phyloP scores from a whole-genome alignment of 2,329 filamentous ascomycete species.

The Cadophora gregata region DNA sequence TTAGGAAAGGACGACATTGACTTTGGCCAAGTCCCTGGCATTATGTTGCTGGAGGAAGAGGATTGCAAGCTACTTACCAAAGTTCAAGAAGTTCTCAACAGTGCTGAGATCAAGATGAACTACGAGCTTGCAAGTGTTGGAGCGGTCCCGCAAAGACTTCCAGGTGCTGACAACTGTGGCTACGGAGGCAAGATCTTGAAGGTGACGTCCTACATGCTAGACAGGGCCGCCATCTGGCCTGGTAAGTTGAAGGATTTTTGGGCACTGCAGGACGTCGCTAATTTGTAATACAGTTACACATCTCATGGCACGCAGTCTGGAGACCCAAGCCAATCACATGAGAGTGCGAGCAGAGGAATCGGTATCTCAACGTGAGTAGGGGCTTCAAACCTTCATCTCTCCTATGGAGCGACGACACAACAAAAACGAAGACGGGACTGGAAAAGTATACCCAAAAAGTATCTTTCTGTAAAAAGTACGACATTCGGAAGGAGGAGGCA shows the following conservation, averaged over 20 bases:
- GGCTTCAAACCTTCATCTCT: not conserved
- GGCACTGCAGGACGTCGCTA: not conserved
- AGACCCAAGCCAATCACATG: slow-evolving; percentile 68
- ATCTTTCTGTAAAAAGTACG: slow-evolving; percentile 27
- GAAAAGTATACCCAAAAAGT: slow-evolving; percentile 20
- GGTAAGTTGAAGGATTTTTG: slow-evolving; percentile 58
- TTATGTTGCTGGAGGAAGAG: slow-evolving; percentile 91
- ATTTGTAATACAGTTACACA: slow-evolving; percentile 61
- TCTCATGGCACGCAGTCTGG: slow-evolving; percentile 69
- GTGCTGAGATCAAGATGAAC: slow-evolving; percentile 80
- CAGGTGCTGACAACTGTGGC: slow-evolving; percentile 69
- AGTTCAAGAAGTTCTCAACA: slow-evolving; percentile 77
- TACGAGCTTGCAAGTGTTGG: slow-evolving; percentile 60
- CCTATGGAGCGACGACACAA: not conserved
- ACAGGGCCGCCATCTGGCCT: slow-evolving; percentile 91
- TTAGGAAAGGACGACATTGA: slow-evolving; percentile 85
- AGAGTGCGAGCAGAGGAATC: slow-evolving; percentile 60
- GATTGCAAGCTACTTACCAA: slow-evolving; percentile 86
- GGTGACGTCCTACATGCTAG: slow-evolving; percentile 84
- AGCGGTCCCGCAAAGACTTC: slow-evolving; percentile 59
- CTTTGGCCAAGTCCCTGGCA: slow-evolving; percentile 77
- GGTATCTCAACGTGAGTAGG: slow-evolving; percentile 37
- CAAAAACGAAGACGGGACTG: slow-evolving; percentile 18
- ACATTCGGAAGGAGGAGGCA: slow-evolving; percentile 5
- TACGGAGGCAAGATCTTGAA: slow-evolving; percentile 85